Conservation (phyloP, 805 yeast species). For the Myxozyma mucilagina region DNA sequence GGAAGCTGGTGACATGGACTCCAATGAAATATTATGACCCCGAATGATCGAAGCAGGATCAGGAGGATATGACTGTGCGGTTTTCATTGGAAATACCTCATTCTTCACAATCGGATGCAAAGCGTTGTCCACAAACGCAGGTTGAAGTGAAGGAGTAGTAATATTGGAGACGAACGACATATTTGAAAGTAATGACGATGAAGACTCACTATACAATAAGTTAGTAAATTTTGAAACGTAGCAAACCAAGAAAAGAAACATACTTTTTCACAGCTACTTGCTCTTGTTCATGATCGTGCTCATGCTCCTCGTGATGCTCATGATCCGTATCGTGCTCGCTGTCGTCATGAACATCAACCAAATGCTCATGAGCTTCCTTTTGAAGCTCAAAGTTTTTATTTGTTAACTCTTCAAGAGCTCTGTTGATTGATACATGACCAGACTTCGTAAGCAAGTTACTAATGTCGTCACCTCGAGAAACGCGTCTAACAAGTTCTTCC, state of each 20-base stretch:
- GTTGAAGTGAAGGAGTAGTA: background rate
- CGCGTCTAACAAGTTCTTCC: slow-evolving; percentile 32
- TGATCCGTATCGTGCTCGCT: slow-evolving; percentile 28
- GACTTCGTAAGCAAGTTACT: slow-evolving; percentile 23
- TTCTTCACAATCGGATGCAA: background rate
- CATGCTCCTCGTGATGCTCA: slow-evolving; percentile 22
- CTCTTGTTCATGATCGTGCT: slow-evolving; percentile 15
- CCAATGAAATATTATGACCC: slow-evolving; percentile 3
- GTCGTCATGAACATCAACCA: slow-evolving; percentile 26
- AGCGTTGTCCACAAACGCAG: background rate
- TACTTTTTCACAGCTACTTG: slow-evolving; percentile 8
- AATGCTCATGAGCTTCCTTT: slow-evolving; percentile 24
- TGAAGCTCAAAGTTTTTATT: slow-evolving; percentile 20
- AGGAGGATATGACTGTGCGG: background rate
- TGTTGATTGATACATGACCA: slow-evolving; percentile 34
- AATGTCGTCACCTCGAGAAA: slow-evolving; percentile 31
- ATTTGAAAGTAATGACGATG: background rate
- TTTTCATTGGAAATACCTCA: background rate
- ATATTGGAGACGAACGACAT: background rate
- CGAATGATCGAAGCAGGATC: slow-evolving; percentile 27
- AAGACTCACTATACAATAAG: background rate
- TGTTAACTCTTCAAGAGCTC: slow-evolving; percentile 33
- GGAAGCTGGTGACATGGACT: slow-evolving; percentile 27
- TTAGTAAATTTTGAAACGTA: background rate
- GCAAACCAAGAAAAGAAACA: background rate